Conservation (phyloP, 495 filamentous ascomycete species). For the Sordaria brevicollis region DNA sequence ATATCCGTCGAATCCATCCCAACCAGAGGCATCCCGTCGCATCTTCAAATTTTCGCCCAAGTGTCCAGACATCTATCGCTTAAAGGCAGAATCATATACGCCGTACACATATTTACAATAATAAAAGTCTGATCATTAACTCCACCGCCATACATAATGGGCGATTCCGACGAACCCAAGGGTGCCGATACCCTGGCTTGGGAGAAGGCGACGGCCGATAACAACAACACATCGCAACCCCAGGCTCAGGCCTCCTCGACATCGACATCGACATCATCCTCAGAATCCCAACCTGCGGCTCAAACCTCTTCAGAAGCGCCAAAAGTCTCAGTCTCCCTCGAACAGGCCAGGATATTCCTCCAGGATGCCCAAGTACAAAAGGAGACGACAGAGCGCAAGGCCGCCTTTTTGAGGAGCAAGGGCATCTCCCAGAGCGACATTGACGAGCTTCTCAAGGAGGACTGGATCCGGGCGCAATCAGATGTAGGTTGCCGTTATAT, state of each 20-base stretch:
- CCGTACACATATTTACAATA: not conserved
- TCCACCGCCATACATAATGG: not conserved
- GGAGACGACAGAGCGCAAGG: constrained; percentile 60
- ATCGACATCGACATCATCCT: not conserved
- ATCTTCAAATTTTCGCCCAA: not conserved
- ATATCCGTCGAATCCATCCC: not conserved
- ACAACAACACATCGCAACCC: constrained; percentile 2
- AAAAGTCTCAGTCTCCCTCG: constrained; percentile 37
- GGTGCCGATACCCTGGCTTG: not conserved
- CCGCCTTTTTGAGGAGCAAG: constrained; percentile 70
- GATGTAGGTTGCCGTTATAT: constrained; percentile 14
- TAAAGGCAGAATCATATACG: not conserved
- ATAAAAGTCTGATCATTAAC: not conserved
- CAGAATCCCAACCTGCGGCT: not conserved
- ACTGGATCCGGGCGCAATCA: constrained; percentile 17
- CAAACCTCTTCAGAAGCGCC: constrained; percentile 8
- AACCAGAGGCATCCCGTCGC: too few relatives aligned
- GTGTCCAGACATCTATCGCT: not conserved
- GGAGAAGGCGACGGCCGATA: not conserved
- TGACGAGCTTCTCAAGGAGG: constrained; percentile 48
- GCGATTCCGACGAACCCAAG: not conserved
- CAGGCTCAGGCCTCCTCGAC: not conserved
- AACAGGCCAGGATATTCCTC: constrained; percentile 72
- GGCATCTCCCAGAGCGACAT: constrained; percentile 61
- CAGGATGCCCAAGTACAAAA: constrained; percentile 64